Percentiles rank a stretch among this genome's conserved stretches.
These are phyloP conservation scores for Canavalia ensiformis DNA, from an alignment of 306 rosid species.

Conservation along the genomic window DNA sequence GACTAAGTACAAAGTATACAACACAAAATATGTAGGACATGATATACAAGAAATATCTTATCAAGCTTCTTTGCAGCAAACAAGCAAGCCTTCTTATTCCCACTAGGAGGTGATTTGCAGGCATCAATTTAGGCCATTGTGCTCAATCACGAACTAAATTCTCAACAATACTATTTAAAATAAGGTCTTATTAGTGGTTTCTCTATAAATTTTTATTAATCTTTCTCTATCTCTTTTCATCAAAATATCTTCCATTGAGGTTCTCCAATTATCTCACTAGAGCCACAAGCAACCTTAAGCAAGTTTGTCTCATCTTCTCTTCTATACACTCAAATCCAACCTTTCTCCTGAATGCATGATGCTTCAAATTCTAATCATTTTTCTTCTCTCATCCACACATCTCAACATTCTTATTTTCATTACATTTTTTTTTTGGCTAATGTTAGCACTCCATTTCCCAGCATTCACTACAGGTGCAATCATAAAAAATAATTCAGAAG, in stretches of 20 bases:
- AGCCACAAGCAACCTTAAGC: background rate
- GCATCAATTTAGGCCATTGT: background rate
- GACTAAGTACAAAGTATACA: too few relatives aligned
- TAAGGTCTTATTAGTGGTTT: background rate
- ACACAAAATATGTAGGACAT: background rate
- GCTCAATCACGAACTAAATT: constrained; percentile 12
- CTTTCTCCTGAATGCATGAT: constrained; percentile 28
- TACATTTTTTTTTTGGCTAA: background rate
- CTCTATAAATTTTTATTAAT: background rate
- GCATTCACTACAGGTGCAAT: background rate
- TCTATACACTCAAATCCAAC: background rate
- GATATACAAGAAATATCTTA: background rate
- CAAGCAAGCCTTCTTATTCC: background rate
- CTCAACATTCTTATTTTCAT: background rate
- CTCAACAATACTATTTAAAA: background rate
- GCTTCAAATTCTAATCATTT: background rate
- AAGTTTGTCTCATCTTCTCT: background rate
- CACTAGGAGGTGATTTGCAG: background rate
- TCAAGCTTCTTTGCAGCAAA: background rate
- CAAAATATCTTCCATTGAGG: constrained; percentile 4
- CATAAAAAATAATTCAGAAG: background rate
- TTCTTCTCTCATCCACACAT: background rate
- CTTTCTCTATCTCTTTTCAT: background rate
- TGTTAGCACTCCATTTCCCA: background rate
- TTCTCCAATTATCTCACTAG: background rate